A percentile compares a stretch with the other conserved stretches of the same genome.
These are phyloP conservation scores for Trypanosomatidae sp. DNA, from an alignment of 208 protist genomes.

Conservation along the genomic window DNA sequence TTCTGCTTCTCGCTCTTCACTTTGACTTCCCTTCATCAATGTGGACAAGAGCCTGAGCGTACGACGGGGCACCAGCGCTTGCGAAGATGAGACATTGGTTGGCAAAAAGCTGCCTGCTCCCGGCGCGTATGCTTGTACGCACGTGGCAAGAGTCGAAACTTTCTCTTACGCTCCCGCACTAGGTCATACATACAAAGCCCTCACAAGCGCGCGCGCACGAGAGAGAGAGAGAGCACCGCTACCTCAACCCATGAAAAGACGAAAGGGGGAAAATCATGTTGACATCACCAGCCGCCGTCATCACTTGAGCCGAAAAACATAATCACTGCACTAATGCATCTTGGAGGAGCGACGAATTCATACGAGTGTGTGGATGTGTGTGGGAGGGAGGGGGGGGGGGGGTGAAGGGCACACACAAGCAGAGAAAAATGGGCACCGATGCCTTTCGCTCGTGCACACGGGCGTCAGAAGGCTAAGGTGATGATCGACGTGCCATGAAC, in stretches of 20 bases:
- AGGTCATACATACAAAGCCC: not conserved
- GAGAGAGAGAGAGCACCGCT: too few species aligned
- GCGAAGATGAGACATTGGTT: conserved; percentile 31
- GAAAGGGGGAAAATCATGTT: conserved; percentile 12
- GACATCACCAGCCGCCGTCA: conserved; percentile 35
- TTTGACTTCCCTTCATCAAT: conserved; percentile 34
- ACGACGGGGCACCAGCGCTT: not conserved
- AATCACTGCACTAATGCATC: conserved; percentile 37
- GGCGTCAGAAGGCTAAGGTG: not conserved
- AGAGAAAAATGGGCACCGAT: not conserved
- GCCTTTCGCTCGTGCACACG: not conserved
- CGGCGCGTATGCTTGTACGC: not conserved
- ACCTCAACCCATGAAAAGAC: too few species aligned
- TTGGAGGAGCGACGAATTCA: not conserved
- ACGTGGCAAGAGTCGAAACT: not conserved
- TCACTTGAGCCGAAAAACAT: conserved; percentile 9
- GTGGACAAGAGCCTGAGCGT: not conserved
- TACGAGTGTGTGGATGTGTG: not conserved
- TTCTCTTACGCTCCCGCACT: not conserved
- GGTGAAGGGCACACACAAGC: too few species aligned
- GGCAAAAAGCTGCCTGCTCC: conserved; percentile 24
- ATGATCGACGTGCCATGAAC: not conserved
- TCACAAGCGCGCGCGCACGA: not conserved
- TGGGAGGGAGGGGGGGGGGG: too few species aligned
- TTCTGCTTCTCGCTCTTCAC: conserved; percentile 28